Percentiles rank a stretch among this genome's conserved stretches.
Conservation (phyloP, 1,284 basidiomycete species). For the Phlebopus sp. region DNA sequence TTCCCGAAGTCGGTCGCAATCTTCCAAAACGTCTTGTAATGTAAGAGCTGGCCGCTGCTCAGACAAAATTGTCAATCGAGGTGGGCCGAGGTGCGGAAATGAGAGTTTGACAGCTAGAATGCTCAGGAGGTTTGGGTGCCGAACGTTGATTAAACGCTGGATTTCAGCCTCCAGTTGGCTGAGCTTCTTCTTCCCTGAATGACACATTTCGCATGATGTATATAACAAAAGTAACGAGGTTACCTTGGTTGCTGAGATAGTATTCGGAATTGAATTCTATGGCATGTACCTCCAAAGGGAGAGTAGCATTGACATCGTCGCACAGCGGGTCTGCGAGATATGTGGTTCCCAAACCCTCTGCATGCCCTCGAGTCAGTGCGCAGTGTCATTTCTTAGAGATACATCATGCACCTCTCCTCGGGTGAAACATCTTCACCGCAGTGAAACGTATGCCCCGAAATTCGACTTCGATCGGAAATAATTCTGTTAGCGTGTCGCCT, state of each 20-base stretch:
- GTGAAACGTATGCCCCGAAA: slow-evolving; percentile 58
- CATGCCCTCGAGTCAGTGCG: slow-evolving; percentile 2
- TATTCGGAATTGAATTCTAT: slow-evolving; percentile 65
- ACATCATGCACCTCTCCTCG: slow-evolving; percentile 50
- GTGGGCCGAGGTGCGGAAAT: slow-evolving; percentile 46
- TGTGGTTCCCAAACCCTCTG: slow-evolving; percentile 60
- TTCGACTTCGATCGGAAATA: slow-evolving; percentile 55
- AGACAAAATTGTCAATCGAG: slow-evolving; percentile 58
- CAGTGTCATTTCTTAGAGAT: neutral
- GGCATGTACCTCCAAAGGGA: slow-evolving; percentile 64
- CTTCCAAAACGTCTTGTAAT: slow-evolving; percentile 64
- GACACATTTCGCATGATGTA: neutral
- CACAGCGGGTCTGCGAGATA: slow-evolving; percentile 72
- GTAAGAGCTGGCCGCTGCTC: slow-evolving; percentile 65
- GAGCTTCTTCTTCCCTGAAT: slow-evolving; percentile 59
- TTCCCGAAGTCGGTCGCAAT: slow-evolving; percentile 63
- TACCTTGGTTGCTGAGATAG: slow-evolving; percentile 63
- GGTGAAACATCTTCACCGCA: slow-evolving; percentile 68
- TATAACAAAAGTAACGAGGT: neutral
- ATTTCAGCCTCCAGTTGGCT: slow-evolving; percentile 64
- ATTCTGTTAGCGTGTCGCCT: slow-evolving; percentile 56
- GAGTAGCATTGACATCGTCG: slow-evolving; percentile 52
- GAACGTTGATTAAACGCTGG: slow-evolving; percentile 52
- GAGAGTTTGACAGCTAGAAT: slow-evolving; percentile 64
- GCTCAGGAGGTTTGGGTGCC: slow-evolving; percentile 59